Percentiles rank a stretch among this genome's conserved stretches.
phyloP scores from a whole-genome alignment of 2,329 filamentous ascomycete species.

The Aureobasidium sp. region DNA sequence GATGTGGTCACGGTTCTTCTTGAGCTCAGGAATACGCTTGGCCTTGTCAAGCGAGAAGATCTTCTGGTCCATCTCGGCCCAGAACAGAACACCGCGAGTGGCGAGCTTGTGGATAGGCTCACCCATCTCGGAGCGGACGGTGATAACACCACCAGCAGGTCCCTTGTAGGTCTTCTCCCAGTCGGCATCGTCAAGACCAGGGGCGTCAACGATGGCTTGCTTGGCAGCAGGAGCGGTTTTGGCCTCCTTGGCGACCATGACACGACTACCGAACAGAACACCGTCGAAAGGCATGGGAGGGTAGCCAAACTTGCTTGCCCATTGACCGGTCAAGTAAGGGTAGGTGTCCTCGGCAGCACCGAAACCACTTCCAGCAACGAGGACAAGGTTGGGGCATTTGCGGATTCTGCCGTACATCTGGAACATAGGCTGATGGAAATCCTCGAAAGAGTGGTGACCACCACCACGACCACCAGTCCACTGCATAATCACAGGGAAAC shows the following conservation, averaged over 20 bases:
- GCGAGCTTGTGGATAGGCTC: constrained; percentile 99
- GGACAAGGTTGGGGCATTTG: constrained; percentile 76
- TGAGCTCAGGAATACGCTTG: constrained; percentile 79
- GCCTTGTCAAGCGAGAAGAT: constrained; percentile 96
- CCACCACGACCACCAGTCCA: constrained; percentile 94
- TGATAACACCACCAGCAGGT: constrained; percentile 86
- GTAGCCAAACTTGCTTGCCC: constrained; percentile 82
- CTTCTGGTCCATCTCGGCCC: constrained; percentile 98
- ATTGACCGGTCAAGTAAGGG: constrained; percentile 81
- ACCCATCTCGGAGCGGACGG: constrained; percentile 96
- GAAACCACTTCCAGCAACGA: constrained; percentile 87
- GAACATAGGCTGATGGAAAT: constrained; percentile 87
- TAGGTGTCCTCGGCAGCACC: constrained; percentile 86
- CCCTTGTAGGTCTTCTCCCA: constrained; percentile 96
- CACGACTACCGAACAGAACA: constrained; percentile 80
- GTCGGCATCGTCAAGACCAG: constrained; percentile 70
- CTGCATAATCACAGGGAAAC: constrained; percentile 86
- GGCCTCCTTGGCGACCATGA: constrained; percentile 92
- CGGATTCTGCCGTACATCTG: constrained; percentile 88
- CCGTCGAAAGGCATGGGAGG: constrained; percentile 93
- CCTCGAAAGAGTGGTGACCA: constrained; percentile 90
- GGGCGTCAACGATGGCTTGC: constrained; percentile 80
- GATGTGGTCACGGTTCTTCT: constrained; percentile 83
- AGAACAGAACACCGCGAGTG: constrained; percentile 91
- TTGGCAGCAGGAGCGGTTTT: constrained; percentile 83